Evolutionary conservation across 306 rosid genomes (phyloP).

Genomic region (Cicer yamashitae): DNA sequence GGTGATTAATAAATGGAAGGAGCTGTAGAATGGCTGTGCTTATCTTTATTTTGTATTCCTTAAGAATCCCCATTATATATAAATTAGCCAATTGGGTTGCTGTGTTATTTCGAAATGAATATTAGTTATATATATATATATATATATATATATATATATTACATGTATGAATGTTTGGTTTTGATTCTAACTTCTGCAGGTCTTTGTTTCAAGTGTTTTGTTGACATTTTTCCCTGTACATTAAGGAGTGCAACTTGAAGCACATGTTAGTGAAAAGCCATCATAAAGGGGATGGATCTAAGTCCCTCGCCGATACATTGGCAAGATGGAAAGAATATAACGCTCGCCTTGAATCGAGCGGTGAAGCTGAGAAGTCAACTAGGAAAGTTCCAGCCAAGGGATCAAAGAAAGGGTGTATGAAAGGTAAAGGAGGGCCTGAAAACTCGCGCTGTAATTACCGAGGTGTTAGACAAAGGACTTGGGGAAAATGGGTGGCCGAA

Average conservation of each 20-base stretch:
- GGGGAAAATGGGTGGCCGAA: constrained; percentile 98
- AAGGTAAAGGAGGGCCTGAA: constrained; percentile 92
- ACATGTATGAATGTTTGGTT: neutral
- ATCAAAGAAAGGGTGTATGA: constrained; percentile 88
- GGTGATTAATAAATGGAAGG: too few species aligned
- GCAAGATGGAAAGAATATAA: constrained; percentile 71
- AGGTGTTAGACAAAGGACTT: constrained; percentile 95
- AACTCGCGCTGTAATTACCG: constrained; percentile 78
- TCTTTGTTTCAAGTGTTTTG: constrained; percentile 8
- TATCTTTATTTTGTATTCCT: neutral
- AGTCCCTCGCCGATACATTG: constrained; percentile 62
- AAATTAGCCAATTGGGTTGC: neutral
- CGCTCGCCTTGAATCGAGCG: constrained; percentile 53
- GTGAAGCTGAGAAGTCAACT: constrained; percentile 46
- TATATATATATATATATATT: neutral
- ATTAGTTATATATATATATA: too few species aligned
- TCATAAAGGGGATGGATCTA: constrained; percentile 59
- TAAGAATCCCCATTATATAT: neutral
- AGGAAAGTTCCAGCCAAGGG: constrained; percentile 78
- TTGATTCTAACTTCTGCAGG: constrained; percentile 51
- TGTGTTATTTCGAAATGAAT: constrained; percentile 2
- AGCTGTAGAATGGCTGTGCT: neutral
- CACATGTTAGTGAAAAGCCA: constrained; percentile 50
- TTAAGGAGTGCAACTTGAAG: constrained; percentile 48
- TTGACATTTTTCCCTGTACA: constrained; percentile 29